Evolutionary conservation across 306 rosid species (phyloP).

Genomic region (Inga laurina): DNA sequence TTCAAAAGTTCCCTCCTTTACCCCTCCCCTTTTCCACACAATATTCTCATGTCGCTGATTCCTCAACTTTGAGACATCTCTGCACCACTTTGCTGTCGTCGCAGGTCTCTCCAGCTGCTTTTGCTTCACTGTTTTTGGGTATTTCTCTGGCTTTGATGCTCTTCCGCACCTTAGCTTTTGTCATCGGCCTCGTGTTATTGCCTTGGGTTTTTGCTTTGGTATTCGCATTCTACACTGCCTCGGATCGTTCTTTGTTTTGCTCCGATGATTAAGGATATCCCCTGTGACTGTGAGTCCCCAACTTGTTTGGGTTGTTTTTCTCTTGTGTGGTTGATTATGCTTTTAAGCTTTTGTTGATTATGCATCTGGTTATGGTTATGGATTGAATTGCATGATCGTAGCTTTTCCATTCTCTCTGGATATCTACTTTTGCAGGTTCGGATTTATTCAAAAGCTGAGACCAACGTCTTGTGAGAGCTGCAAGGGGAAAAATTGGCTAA

Average conservation of each 20-base stretch:
- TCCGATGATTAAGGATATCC: neutral
- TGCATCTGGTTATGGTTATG: neutral
- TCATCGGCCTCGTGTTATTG: conserved; percentile 38
- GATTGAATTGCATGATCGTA: neutral
- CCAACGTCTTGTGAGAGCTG: neutral
- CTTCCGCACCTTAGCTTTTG: conserved; percentile 33
- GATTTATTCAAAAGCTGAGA: conserved; percentile 3
- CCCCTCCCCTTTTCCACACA: conserved; percentile 18
- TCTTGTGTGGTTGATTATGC: neutral
- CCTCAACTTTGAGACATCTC: conserved; percentile 17
- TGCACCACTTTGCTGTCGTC: conserved; percentile 5
- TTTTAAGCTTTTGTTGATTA: neutral
- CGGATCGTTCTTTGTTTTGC: conserved; percentile 1
- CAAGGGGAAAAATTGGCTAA: neutral
- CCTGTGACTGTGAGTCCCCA: neutral
- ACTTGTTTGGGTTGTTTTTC: neutral
- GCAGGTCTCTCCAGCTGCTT: conserved; percentile 35
- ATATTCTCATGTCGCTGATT: neutral
- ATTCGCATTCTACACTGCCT: conserved; percentile 35
- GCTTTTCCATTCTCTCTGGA: neutral
- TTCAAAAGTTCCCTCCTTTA: conserved; percentile 39
- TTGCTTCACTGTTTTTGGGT: conserved; percentile 49
- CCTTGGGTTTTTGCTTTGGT: conserved; percentile 40
- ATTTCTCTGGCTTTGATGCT: conserved; percentile 47
- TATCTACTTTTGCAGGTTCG: neutral